Evolutionary conservation across 2,329 filamentous ascomycete genomes (phyloP), one percentile per base, ranked within the genome.

Genomic region (Volutella citrinella): DNA sequence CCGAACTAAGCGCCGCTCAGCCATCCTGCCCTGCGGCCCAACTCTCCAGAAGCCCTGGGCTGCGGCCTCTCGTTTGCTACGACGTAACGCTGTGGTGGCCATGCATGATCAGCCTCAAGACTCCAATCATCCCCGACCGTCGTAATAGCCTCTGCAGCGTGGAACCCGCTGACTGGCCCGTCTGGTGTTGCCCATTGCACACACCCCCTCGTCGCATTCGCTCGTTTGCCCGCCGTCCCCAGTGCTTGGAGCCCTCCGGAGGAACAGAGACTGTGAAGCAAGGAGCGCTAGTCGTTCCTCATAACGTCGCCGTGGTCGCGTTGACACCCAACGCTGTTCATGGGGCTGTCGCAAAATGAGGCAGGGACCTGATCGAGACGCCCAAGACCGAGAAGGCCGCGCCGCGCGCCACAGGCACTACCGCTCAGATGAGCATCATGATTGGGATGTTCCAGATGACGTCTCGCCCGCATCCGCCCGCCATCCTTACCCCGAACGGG

Each of bases 331-430:
- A 56, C 43, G 32, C 37, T 36, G 34, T 32, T 35, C 43, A 39
- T 38, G 45, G 38, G 51, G 40, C 43, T 44, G 39, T 30, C 41
- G 34, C 35, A 54, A 51, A 48, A 57, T 60, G 55, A 53, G 55
- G 53, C 53, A 55, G 41, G 49, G 50, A 43, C 53, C 52, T 21
- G 44, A 49, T 41, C 54, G 48, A 56, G 56, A 55, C 48, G 46
- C 45, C 34, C 53, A 48, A 36, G 38, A 52, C 42, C 53, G 42
- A 40, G 51, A 51, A 13, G 40, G 40, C 43, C 49, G 49, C 40
- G 36, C 48, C 38, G 46, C 48, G 41, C 54, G 54, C 35, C 49
- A 49, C 34, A 56, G 48, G 46, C 47, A 49, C 31, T 43, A 50
- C 40, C 41, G 45, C 41, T 26, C 42, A 39, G 40, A 38, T 27